Evolutionary conservation across 78 protist genomes (phyloP), one percentile per base, ranked within the genome.

Genomic region (Guillardia theta): DNA sequence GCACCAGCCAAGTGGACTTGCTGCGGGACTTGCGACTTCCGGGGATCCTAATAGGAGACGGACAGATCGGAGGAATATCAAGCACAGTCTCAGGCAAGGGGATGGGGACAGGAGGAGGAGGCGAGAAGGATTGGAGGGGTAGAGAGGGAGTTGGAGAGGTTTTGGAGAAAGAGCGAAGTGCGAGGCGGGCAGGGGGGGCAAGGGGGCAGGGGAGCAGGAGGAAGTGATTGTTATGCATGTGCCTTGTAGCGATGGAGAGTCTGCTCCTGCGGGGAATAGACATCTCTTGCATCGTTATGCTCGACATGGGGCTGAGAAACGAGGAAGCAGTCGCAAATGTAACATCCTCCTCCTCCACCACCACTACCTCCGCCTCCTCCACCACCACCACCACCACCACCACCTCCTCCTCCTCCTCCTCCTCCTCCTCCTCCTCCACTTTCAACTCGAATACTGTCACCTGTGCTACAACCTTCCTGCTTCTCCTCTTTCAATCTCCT

Each of bases 1-100:
- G n/a, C n/a, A n/a, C n/a, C n/a, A n/a, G n/a, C n/a, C n/a, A n/a
- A n/a, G n/a, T n/a, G 70, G 70, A 0, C 2, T 8, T 53, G 4
- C 1, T 12, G 48, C 33, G 96, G 8, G 92, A 93, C 1, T 33
- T 48, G 15, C 58, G 88, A 9, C 90, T 95, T 30, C 96, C 97
- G 0, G 95, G 39, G 3, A 12, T 96, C 46, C 58, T 96, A 22
- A 92, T 96, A 4, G 97, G 95, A 46, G 97, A 96, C 48, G 92
- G 77, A 1, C n/a, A 53, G 58, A 94, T 96, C 12, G 97, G 97
- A 22, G 97, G 92, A 22, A 77, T 93, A 50, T 27, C 87, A 22
- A n/a, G 87, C 22, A 41, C 95, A 1, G n/a, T 93, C 4, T 92
- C 33, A 15, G n/a, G n/a, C n/a, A n/a, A n/a, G n/a, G n/a, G n/a